These are phyloP conservation scores for Strigomonas culicis DNA, from an alignment of 208 protist genomes.

Conservation along the genomic window DNA sequence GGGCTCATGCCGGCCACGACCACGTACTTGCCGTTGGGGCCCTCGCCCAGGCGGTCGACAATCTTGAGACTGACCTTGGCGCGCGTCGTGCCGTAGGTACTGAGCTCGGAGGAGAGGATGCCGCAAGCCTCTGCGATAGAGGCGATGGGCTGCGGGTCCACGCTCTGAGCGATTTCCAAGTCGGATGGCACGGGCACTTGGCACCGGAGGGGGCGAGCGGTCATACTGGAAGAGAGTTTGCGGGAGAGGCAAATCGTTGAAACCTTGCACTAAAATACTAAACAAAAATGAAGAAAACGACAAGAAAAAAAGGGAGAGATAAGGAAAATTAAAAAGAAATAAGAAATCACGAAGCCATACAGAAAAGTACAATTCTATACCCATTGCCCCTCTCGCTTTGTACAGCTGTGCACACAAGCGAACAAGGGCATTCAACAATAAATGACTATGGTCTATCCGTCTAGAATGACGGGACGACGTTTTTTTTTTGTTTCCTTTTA, in stretches of 20 bases:
- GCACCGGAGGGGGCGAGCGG: slow-evolving; percentile 48
- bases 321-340: slow-evolving; percentile 6
- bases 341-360: neutral
- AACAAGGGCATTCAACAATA: too few relatives aligned
- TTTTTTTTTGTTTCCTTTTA: slow-evolving; percentile 12
- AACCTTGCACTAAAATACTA: neutral
- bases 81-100: slow-evolving; percentile 89
- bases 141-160: slow-evolving; percentile 73
- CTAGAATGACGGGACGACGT: neutral
- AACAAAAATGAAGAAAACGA: neutral
- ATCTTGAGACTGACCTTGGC: slow-evolving; percentile 89
- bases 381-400: neutral
- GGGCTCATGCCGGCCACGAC: slow-evolving; percentile 94
- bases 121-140: slow-evolving; percentile 68
- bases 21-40: slow-evolving; percentile 93
- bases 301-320: slow-evolving; percentile 11
- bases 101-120: slow-evolving; percentile 89
- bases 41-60: slow-evolving; percentile 80
- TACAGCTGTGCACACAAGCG: neutral
- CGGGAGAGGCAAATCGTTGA: too few relatives aligned
- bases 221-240: slow-evolving; percentile 20
- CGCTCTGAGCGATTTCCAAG: slow-evolving; percentile 93
- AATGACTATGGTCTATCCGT: too few relatives aligned
- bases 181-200: slow-evolving; percentile 88
- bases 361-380: neutral